Percentiles rank a stretch among this genome's conserved stretches.
These are phyloP conservation scores for Proteromonas lacertae DNA, from an alignment of 352 stramenopile genomes.

Conservation along the genomic window DNA sequence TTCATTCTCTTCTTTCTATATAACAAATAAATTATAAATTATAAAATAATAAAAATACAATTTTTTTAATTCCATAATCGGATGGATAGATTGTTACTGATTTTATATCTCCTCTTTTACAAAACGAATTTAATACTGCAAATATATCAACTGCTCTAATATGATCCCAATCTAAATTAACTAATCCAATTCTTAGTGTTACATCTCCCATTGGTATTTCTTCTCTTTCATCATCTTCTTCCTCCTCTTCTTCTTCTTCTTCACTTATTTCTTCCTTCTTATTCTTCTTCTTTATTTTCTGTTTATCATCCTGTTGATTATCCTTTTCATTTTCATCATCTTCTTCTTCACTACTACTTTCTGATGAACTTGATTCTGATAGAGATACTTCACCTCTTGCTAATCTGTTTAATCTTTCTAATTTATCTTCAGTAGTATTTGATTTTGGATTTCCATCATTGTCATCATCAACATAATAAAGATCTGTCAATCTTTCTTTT, in stretches of 20 bases:
- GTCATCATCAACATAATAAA: not conserved
- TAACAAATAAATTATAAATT: too few species aligned
- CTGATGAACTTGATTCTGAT: too few species aligned
- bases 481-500: not conserved
- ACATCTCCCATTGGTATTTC: conserved; percentile 17
- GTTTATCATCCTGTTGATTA: not conserved
- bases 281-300: not conserved
- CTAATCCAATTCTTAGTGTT: conserved; percentile 46
- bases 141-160: conserved; percentile 74
- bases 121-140: conserved; percentile 54
- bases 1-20: too few species aligned
- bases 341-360: not conserved
- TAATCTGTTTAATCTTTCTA: conserved; percentile 1
- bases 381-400: not conserved
- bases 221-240: conserved; percentile 11
- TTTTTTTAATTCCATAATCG: conserved; percentile 66
- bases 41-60: too few species aligned
- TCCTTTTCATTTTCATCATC: not conserved
- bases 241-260: conserved; percentile 3
- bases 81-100: conserved; percentile 72
- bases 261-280: not conserved
- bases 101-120: conserved; percentile 37
- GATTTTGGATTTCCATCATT: not conserved
- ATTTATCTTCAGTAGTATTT: not conserved
- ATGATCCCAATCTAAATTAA: conserved; percentile 80